Percentiles rank a stretch among this genome's conserved stretches.
Evolutionary conservation across 805 yeast genomes (phyloP).

Genomic region (Metschnikowia borealis): DNA sequence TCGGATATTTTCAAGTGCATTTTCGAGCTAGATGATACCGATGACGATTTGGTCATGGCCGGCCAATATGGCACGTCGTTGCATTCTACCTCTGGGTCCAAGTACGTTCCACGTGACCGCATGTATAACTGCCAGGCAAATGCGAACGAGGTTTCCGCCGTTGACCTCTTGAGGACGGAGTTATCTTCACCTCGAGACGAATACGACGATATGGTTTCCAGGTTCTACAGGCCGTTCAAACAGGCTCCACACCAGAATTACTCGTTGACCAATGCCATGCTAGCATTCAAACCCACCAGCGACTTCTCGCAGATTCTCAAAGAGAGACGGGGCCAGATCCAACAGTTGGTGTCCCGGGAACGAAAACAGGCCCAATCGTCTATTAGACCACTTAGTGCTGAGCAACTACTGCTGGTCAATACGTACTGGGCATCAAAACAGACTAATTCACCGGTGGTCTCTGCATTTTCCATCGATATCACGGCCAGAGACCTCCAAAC

Average conservation of each 20-base stretch:
- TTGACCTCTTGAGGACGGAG: constrained; percentile 9
- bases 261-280: constrained; percentile 19
- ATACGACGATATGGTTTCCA: constrained; percentile 17
- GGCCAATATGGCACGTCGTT: constrained; percentile 17
- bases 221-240: constrained; percentile 19
- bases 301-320: constrained; percentile 11
- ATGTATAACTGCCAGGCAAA: background rate
- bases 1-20: constrained; percentile 10
- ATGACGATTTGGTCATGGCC: constrained; percentile 10
- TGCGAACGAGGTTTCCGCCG: constrained; percentile 6
- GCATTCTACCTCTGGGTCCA: constrained; percentile 9
- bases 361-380: constrained; percentile 10
- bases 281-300: constrained; percentile 13
- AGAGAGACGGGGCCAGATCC: constrained; percentile 12
- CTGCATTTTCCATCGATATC: constrained; percentile 53
- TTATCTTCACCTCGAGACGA: constrained; percentile 13
- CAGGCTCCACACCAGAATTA: constrained; percentile 17
- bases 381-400: constrained; percentile 19
- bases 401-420: constrained; percentile 32
- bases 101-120: constrained; percentile 3
- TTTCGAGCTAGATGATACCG: constrained; percentile 14
- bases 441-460: constrained; percentile 23
- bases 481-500: constrained; percentile 66
- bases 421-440: constrained; percentile 27
- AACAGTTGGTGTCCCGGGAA: constrained; percentile 15